Evolutionary conservation across 2,329 filamentous ascomycete species (phyloP).

Genomic region (Aspergillus sp.): DNA sequence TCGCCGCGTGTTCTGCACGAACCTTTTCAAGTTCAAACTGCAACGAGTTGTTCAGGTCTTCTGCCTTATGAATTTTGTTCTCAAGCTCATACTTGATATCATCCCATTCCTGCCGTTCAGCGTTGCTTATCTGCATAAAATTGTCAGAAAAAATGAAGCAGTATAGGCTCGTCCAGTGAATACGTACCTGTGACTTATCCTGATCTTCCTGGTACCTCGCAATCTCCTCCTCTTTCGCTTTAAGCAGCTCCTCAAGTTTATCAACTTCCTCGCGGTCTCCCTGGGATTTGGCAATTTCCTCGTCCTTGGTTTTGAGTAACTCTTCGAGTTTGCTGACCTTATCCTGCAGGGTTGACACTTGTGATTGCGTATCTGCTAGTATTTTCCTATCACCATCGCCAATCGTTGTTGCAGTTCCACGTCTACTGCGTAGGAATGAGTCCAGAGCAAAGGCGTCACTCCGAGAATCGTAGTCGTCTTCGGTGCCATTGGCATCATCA

Average conservation of each 20-base stretch:
- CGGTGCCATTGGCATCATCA: constrained; percentile 63
- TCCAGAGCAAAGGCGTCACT: constrained; percentile 65
- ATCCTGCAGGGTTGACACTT: constrained; percentile 71
- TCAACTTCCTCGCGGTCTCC: constrained; percentile 60
- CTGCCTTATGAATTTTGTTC: constrained; percentile 69
- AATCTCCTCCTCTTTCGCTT: constrained; percentile 71
- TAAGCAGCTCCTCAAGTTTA: constrained; percentile 67
- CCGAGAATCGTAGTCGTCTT: constrained; percentile 58
- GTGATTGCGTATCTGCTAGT: constrained; percentile 75
- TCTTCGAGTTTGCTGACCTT: constrained; percentile 73
- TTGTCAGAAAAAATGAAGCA: constrained; percentile 9
- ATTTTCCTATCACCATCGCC: constrained; percentile 66
- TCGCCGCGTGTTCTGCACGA: constrained; percentile 66
- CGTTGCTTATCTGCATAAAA: constrained; percentile 45
- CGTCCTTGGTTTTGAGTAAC: constrained; percentile 68
- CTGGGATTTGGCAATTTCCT: constrained; percentile 63
- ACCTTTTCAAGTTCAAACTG: constrained; percentile 76
- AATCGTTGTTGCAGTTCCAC: constrained; percentile 51
- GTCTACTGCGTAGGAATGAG: constrained; percentile 44
- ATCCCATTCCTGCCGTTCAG: constrained; percentile 69
- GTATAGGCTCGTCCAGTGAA: not conserved
- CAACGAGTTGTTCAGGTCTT: constrained; percentile 75
- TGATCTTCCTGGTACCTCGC: constrained; percentile 61
- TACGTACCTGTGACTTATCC: constrained; percentile 44
- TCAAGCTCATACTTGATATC: constrained; percentile 68